A percentile compares a stretch with the other conserved stretches of the same genome.
Evolutionary conservation across 2,329 filamentous ascomycete genomes (phyloP).

Genomic region (Penicillium frequentans): DNA sequence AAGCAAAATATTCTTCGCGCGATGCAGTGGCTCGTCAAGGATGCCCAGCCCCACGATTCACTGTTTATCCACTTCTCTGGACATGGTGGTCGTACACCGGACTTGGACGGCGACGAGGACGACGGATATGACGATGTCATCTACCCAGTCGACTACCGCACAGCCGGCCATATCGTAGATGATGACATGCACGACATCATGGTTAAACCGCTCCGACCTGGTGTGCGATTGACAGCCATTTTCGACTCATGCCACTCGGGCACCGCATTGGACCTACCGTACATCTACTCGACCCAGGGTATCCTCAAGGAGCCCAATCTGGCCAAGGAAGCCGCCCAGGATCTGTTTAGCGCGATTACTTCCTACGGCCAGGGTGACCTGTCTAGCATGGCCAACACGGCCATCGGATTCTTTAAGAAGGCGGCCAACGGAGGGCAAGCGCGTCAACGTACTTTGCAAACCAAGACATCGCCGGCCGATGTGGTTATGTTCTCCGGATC

Average conservation of each 20-base stretch:
- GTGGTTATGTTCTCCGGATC: slow-evolving; percentile 97
- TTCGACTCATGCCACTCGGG: slow-evolving; percentile 69
- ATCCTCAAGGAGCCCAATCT: slow-evolving; percentile 68
- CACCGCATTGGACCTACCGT: slow-evolving; percentile 66
- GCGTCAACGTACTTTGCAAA: slow-evolving; percentile 76
- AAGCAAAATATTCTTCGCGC: slow-evolving; percentile 92
- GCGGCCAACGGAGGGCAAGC: slow-evolving; percentile 76
- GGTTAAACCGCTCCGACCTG: slow-evolving; percentile 75
- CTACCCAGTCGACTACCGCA: slow-evolving; percentile 71
- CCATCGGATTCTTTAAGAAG: slow-evolving; percentile 86
- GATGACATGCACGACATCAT: slow-evolving; percentile 76
- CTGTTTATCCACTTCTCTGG: slow-evolving; percentile 96
- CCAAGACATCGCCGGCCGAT: slow-evolving; percentile 91
- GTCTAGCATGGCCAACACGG: slow-evolving; percentile 72
- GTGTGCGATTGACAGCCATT: slow-evolving; percentile 75
- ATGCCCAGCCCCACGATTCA: slow-evolving; percentile 87
- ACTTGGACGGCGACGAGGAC: slow-evolving; percentile 72
- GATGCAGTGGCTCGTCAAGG: slow-evolving; percentile 99
- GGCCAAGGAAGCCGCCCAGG: slow-evolving; percentile 66
- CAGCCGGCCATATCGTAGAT: slow-evolving; percentile 71
- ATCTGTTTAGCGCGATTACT: slow-evolving; percentile 64
- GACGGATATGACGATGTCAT: slow-evolving; percentile 76
- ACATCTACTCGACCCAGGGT: slow-evolving; percentile 66
- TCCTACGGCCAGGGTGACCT: slow-evolving; percentile 83
- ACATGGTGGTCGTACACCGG: slow-evolving; percentile 73